Base-by-base conservation (phyloP, 2,329 filamentous ascomycete species). In the Alternaria sp. region DNA sequence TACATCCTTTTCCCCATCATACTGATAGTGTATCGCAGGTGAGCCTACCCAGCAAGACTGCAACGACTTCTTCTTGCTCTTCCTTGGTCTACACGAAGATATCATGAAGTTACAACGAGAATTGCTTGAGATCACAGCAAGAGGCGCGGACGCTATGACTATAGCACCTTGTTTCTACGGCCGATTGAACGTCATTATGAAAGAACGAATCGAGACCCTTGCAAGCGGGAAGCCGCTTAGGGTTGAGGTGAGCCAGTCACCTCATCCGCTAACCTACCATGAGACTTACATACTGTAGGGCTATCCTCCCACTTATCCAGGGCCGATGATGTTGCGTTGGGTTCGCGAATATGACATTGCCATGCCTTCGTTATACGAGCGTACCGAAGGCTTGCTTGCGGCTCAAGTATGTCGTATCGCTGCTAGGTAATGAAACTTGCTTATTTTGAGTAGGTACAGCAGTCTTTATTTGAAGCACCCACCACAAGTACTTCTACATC, bases 41-140 rank as follows among this genome's bases (percentile, higher is more conserved):
- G 25, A 56, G 8, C 32, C 34, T 5, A 56, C 54, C 38, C 43
- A 56, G n/a, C n/a, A 49, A 25, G 54, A 49, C n/a, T 25, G 44
- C 44, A n/a, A 49, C 27, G 44, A 49, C 9, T 56, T 45, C 25
- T n/a, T 56, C 25, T 22, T 49, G 18, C 54, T 56, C n/a, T 56
- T 32, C 34, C 5, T 46, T 3, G 44, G 54, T 9, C 34, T 49
- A 7, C 32, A 49, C 7, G n/a, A 49, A 41, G 44, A 56, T 10
- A 49, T 56, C 12, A 14, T 30, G 32, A 18, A 56, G 8, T 12
- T 56, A 27, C 44, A 56, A 14, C 25, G 32, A 27, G 34, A 49
- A 2, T 7, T 49, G 7, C 34, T 34, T 12, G 16, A 9, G 25
- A 32, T 14, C 11, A 43, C 25, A 11, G n/a, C n/a, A 18, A 27